Conservation (phyloP, 1,284 basidiomycete species). For the Boletus subluridellus region DNA sequence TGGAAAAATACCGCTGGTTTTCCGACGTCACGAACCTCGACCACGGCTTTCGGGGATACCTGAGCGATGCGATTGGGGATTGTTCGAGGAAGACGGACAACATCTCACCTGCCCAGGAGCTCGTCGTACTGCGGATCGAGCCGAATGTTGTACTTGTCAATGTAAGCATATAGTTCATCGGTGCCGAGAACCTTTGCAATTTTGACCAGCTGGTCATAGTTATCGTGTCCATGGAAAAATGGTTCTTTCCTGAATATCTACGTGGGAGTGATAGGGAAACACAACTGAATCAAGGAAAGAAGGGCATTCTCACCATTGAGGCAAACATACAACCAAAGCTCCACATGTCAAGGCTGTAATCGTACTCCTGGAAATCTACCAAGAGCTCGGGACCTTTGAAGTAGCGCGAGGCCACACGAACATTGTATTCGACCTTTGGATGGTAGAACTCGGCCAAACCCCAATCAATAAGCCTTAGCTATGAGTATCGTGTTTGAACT, state of each 20-base stretch:
- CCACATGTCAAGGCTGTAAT: conserved; percentile 98
- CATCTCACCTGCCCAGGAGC: conserved; percentile 67
- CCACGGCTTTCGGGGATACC: conserved; percentile 94
- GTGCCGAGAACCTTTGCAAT: conserved; percentile 98
- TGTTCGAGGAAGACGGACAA: not conserved
- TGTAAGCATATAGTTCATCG: conserved; percentile 87
- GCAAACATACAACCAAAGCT: conserved; percentile 98
- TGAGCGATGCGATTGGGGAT: conserved; percentile 27
- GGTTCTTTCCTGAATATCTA: conserved; percentile 99
- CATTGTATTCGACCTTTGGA: conserved; percentile 96
- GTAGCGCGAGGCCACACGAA: conserved; percentile 94
- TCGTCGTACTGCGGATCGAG: conserved; percentile 90
- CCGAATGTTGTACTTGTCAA: conserved; percentile 93
- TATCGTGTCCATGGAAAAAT: conserved; percentile 99
- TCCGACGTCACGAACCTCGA: conserved; percentile 90
- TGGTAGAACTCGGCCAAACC: conserved; percentile 99
- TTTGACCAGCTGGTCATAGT: conserved; percentile 98
- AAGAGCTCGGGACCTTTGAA: conserved; percentile 98
- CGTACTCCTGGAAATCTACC: conserved; percentile 98
- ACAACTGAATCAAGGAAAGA: not conserved
- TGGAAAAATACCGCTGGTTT: conserved; percentile 96
- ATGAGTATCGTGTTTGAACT: conserved; percentile 16
- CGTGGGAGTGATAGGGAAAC: conserved; percentile 7
- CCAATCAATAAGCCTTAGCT: conserved; percentile 98
- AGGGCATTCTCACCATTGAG: conserved; percentile 71